A percentile compares a stretch with the other conserved stretches of the same genome.
These are phyloP conservation scores for Leishmania gerbilli DNA, from an alignment of 208 protist species.

Conservation along the genomic window DNA sequence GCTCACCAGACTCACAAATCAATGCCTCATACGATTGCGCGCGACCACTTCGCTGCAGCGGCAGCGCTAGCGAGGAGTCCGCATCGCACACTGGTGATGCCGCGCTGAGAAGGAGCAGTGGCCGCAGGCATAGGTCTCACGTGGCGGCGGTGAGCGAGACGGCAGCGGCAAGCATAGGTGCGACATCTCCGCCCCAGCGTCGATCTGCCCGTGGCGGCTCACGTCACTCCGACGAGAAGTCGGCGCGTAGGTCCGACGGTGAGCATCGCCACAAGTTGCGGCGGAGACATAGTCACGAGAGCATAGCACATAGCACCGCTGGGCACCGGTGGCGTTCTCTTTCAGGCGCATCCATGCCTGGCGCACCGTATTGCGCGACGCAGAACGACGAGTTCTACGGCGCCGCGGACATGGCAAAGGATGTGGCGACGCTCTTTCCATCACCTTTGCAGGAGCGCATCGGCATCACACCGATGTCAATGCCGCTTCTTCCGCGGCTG, in stretches of 20 bases:
- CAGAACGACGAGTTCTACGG: conserved; percentile 34
- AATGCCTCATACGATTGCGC: neutral
- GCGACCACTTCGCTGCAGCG: neutral
- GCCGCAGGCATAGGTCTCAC: neutral
- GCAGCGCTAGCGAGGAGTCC: neutral
- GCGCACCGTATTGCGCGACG: conserved; percentile 13
- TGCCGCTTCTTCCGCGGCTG: conserved; percentile 21
- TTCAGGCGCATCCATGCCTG: neutral
- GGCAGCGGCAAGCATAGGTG: neutral
- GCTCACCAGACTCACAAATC: neutral
- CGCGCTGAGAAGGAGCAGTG: neutral
- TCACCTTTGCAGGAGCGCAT: conserved; percentile 1
- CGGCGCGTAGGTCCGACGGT: neutral
- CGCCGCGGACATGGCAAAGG: conserved; percentile 6
- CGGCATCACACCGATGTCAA: conserved; percentile 26
- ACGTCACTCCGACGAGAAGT: neutral
- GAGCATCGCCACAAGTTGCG: neutral
- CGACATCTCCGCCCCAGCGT: neutral
- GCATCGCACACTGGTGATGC: neutral
- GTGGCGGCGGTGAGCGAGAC: neutral
- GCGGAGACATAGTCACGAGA: neutral
- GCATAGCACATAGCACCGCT: neutral
- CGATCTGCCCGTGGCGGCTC: neutral
- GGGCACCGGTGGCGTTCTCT: neutral
- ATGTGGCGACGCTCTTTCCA: conserved; percentile 10